Evolutionary conservation across 1,139 yeast genomes (phyloP).

Genomic region (Protomyces pachydermus): DNA sequence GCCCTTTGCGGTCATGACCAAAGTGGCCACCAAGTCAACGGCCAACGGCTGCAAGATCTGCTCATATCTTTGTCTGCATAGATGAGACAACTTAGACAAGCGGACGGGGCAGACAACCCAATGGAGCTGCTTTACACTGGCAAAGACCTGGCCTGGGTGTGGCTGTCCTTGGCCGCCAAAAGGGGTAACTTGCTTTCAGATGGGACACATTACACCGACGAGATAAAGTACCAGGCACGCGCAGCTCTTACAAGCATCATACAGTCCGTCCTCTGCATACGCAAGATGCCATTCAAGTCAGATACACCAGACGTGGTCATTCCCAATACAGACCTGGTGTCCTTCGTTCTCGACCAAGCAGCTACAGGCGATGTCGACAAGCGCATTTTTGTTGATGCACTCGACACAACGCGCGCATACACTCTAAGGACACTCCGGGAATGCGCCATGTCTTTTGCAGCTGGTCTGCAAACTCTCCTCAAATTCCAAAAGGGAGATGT

Average conservation of each 20-base stretch:
- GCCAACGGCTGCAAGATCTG: not conserved
- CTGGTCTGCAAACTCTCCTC: conserved; percentile 32
- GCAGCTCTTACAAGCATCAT: not conserved
- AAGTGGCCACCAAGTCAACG: not conserved
- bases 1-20: not conserved
- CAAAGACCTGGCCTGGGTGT: not conserved
- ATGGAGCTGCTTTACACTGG: not conserved
- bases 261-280: not conserved
- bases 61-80: not conserved
- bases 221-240: not conserved
- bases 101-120: not conserved
- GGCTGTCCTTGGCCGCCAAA: not conserved
- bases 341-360: conserved; percentile 9
- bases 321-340: conserved; percentile 2
- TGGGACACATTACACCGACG: not conserved
- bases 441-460: not conserved
- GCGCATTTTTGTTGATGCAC: conserved; percentile 12
- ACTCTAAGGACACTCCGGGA: conserved; percentile 1
- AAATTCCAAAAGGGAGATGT: conserved; percentile 37
- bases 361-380: not conserved
- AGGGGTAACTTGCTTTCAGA: not conserved
- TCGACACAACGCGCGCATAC: not conserved
- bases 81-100: not conserved
- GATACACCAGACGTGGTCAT: not conserved
- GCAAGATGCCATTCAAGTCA: conserved; percentile 1